A percentile compares a stretch with the other conserved stretches of the same genome.
Evolutionary conservation across 495 filamentous ascomycete species (phyloP).

Genomic region (Podospora didyma): DNA sequence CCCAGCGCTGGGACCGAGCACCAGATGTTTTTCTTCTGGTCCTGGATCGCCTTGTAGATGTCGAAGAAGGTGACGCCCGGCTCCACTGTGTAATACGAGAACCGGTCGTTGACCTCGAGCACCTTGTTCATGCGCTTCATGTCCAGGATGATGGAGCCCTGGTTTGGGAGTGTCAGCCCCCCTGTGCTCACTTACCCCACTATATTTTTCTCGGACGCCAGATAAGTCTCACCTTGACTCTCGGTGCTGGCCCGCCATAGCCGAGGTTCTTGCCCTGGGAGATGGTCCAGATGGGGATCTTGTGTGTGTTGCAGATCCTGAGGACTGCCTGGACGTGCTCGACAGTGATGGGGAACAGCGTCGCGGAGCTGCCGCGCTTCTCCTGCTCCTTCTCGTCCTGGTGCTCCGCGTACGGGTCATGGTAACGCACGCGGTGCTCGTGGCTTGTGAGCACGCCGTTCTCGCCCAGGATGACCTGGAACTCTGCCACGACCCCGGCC

Average conservation of each 20-base stretch:
- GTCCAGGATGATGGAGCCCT: slow-evolving; percentile 48
- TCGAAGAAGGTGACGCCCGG: slow-evolving; percentile 51
- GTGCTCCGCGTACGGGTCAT: background rate
- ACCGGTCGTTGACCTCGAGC: slow-evolving; percentile 48
- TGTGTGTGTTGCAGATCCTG: background rate
- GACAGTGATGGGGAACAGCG: background rate
- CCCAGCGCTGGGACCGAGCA: slow-evolving; percentile 47
- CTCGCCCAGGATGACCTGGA: background rate
- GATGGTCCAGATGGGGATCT: background rate
- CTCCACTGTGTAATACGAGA: slow-evolving; percentile 46
- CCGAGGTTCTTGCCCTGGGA: slow-evolving; percentile 17
- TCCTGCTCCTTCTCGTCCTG: background rate
- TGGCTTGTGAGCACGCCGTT: background rate
- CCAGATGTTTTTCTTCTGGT: slow-evolving; percentile 44
- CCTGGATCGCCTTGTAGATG: slow-evolving; percentile 44
- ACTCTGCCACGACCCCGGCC: background rate
- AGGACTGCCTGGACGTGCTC: background rate
- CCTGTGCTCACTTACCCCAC: no score
- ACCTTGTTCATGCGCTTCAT: slow-evolving; percentile 39
- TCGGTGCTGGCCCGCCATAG: slow-evolving; percentile 51
- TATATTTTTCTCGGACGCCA: no score
- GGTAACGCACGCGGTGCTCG: background rate
- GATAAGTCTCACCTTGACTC: background rate
- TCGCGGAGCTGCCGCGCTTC: background rate
- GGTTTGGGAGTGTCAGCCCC: slow-evolving; percentile 15